Conservation (phyloP, 2,329 filamentous ascomycete species). For the Cryphonectria japonica region DNA sequence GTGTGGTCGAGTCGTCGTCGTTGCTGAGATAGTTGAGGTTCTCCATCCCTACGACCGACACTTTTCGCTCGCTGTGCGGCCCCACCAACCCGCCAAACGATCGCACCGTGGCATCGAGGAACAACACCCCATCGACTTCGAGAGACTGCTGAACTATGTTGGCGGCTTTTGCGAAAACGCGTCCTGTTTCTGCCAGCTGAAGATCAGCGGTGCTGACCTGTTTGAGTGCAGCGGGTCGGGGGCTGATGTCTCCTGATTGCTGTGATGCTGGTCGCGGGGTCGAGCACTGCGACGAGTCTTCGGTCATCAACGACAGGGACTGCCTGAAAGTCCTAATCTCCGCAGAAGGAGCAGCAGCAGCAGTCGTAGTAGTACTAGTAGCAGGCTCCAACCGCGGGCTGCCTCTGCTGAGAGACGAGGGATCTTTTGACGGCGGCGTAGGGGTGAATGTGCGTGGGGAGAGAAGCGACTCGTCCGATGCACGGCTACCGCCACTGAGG, state of each 20-base stretch:
- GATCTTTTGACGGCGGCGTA: slow-evolving; percentile 3
- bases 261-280: slow-evolving; percentile 23
- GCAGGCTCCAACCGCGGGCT: slow-evolving; percentile 12
- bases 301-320: slow-evolving; percentile 5
- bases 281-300: slow-evolving; percentile 24
- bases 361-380: neutral
- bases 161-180: slow-evolving; percentile 39
- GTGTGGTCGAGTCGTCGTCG: slow-evolving; percentile 21
- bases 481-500: neutral
- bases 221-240: slow-evolving; percentile 20
- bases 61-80: slow-evolving; percentile 22
- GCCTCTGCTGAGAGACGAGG: neutral
- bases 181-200: slow-evolving; percentile 25
- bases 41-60: slow-evolving; percentile 19
- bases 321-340: neutral
- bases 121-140: slow-evolving; percentile 45
- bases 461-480: neutral
- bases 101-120: slow-evolving; percentile 40
- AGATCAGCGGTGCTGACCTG: slow-evolving; percentile 28
- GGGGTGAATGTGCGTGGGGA: slow-evolving; percentile 8
- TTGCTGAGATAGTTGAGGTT: slow-evolving; percentile 26
- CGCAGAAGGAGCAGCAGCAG: neutral
- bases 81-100: slow-evolving; percentile 37
- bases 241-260: slow-evolving; percentile 20
- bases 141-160: slow-evolving; percentile 49